Conservation (phyloP, 345 rosid genomes). For the Boechera retrofracta region DNA sequence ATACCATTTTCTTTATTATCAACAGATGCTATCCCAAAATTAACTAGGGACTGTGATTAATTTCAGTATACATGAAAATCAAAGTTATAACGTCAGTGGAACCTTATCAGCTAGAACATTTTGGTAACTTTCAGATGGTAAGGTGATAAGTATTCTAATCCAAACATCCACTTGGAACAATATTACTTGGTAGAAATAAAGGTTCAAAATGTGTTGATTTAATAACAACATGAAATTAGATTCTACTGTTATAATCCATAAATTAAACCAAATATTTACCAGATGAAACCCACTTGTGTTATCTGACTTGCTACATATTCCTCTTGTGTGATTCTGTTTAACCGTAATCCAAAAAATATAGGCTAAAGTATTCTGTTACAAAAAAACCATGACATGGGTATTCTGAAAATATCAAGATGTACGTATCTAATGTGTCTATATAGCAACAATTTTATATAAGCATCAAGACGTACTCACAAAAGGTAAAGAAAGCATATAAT, state of each 20-base stretch:
- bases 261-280: not conserved
- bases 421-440: conserved; percentile 37
- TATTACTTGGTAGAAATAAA: not conserved
- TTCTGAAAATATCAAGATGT: conserved; percentile 27
- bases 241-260: not conserved
- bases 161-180: no score
- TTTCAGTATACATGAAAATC: not conserved
- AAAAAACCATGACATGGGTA: conserved; percentile 6
- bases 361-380: conserved; percentile 13
- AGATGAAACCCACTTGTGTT: not conserved
- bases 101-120: not conserved
- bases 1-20: not conserved
- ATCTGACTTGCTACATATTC: not conserved
- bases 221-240: not conserved
- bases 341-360: not conserved
- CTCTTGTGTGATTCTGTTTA: not conserved
- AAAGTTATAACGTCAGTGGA: no score
- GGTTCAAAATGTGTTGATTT: not conserved
- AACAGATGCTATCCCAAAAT: not conserved
- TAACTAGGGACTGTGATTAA: not conserved
- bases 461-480: conserved; percentile 18
- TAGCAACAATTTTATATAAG: conserved; percentile 25
- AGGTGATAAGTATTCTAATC: not conserved
- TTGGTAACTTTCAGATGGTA: not conserved
- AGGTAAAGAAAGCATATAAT: conserved; percentile 4